Conservation (phyloP, 441 rosid genomes). For the Croton setiger region DNA sequence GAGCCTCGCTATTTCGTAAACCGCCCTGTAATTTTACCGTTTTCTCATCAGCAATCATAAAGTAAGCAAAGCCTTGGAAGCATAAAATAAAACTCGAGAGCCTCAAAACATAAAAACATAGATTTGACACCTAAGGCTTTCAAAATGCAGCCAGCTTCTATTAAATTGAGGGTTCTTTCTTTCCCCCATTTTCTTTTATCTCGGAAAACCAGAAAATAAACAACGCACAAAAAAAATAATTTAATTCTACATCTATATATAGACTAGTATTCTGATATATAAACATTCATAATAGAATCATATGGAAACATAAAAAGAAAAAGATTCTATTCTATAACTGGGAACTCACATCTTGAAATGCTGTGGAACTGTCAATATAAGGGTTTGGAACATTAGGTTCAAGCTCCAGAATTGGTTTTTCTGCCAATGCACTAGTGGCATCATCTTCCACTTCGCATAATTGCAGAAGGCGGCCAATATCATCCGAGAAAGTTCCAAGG, state of each 20-base stretch:
- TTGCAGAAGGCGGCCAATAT: slow-evolving; percentile 70
- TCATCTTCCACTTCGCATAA: slow-evolving; percentile 85
- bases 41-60: slow-evolving; percentile 5
- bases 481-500: slow-evolving; percentile 68
- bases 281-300: too few species aligned
- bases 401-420: slow-evolving; percentile 47
- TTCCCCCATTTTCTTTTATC: too few species aligned
- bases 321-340: slow-evolving; percentile 1
- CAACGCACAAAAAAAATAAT: background rate
- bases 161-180: background rate
- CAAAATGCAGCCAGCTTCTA: background rate
- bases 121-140: background rate
- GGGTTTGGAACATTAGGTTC: slow-evolving; percentile 33
- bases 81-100: background rate
- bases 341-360: slow-evolving; percentile 40
- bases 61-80: background rate
- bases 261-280: too few species aligned
- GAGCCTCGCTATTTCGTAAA: slow-evolving; percentile 32
- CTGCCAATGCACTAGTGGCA: slow-evolving; percentile 69
- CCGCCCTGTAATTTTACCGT: slow-evolving; percentile 35
- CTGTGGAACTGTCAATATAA: slow-evolving; percentile 27
- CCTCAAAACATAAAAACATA: background rate
- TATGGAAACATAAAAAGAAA: too few species aligned
- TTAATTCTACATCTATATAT: too few species aligned
- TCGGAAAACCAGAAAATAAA: slow-evolving; percentile 4